Conservation (phyloP, 495 filamentous ascomycete genomes). For the Penicillium ucsense region DNA sequence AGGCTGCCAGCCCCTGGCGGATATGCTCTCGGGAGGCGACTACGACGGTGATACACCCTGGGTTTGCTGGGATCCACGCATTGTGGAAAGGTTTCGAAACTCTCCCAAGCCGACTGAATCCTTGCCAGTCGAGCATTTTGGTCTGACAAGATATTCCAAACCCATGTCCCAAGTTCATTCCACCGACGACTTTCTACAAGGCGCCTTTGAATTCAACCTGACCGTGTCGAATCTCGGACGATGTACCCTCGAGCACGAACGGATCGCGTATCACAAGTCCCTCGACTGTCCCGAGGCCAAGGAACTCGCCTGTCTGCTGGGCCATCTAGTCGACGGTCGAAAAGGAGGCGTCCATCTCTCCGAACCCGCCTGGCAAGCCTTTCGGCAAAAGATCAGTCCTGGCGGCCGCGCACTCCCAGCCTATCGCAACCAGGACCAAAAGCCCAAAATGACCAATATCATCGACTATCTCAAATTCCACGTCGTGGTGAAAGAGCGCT, state of each 20-base stretch:
- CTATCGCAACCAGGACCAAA: constrained; percentile 32
- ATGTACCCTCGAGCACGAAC: constrained; percentile 68
- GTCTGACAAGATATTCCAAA: constrained; percentile 48
- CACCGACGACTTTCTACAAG: constrained; percentile 39
- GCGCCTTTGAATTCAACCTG: constrained; percentile 56
- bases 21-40: constrained; percentile 83
- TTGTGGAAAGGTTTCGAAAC: constrained; percentile 70
- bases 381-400: constrained; percentile 34
- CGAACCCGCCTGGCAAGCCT: constrained; percentile 42
- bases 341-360: constrained; percentile 67
- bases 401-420: constrained; percentile 21
- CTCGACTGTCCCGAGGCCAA: constrained; percentile 47
- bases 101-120: constrained; percentile 41
- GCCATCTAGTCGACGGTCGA: constrained; percentile 68
- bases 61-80: constrained; percentile 78
- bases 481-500: constrained; percentile 43
- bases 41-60: constrained; percentile 89
- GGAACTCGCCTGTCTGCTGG: constrained; percentile 58
- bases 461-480: constrained; percentile 66
- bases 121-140: constrained; percentile 42
- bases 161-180: constrained; percentile 22
- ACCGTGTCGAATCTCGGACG: constrained; percentile 56
- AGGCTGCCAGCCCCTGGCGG: constrained; percentile 61
- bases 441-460: constrained; percentile 38
- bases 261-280: constrained; percentile 53